Percentiles rank a stretch among this genome's conserved stretches.
Evolutionary conservation across 768 basidiomycete genomes (phyloP).

Genomic region (Epithele typhae): DNA sequence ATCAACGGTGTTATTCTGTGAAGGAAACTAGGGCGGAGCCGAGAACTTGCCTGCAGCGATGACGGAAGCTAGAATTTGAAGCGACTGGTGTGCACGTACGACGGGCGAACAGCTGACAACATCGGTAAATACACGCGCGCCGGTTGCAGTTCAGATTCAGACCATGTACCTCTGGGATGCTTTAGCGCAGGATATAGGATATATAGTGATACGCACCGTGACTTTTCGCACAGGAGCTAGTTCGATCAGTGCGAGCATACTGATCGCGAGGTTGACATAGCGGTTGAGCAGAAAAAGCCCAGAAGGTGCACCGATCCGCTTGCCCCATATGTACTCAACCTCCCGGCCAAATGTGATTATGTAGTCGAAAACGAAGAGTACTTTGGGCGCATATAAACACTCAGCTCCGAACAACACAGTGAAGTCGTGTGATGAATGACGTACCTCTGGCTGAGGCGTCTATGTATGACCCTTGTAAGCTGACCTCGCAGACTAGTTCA

Average conservation of each 20-base stretch:
- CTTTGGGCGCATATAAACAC: neutral
- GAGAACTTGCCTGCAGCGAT: too few relatives aligned
- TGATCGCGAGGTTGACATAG: slow-evolving; percentile 17
- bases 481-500: neutral
- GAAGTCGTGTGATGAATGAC: neutral
- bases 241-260: slow-evolving; percentile 14
- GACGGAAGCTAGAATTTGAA: slow-evolving; percentile 3
- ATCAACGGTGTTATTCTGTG: neutral
- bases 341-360: slow-evolving; percentile 13
- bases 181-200: neutral
- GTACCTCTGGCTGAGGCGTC: slow-evolving; percentile 13
- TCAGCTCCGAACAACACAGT: neutral
- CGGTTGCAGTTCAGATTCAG: neutral
- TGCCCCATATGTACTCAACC: slow-evolving; percentile 16
- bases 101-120: slow-evolving; percentile 10
- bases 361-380: slow-evolving; percentile 18
- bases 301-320: slow-evolving; percentile 8
- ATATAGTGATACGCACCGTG: slow-evolving; percentile 34
- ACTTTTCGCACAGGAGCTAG: slow-evolving; percentile 33
- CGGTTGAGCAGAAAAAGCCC: slow-evolving; percentile 17
- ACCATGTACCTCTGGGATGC: neutral
- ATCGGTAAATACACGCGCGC: neutral
- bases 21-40: slow-evolving; percentile 5
- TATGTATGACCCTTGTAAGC: slow-evolving; percentile 12
- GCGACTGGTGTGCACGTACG: slow-evolving; percentile 10